Base-by-base conservation (phyloP, 306 rosid species). In the Hippophae tibetana region DNA sequence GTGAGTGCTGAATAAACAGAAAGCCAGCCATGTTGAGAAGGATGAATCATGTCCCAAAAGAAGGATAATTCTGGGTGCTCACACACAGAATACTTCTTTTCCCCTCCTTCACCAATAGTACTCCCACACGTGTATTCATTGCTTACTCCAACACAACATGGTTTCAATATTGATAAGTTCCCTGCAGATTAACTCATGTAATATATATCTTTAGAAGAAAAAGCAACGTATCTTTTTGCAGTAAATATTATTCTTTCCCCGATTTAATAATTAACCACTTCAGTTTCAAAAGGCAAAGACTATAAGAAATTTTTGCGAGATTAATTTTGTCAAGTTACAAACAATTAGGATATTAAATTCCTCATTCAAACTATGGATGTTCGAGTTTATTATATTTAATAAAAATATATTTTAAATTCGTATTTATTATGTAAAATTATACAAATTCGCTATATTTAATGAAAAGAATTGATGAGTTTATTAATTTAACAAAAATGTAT, bases 41-140 rank as follows among this genome's bases (percentile, higher is more conserved):
- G 78, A 54, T 73, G 73, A 43, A 51, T 45, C 43, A 1, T 40
- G 66, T 73, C 78, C 78, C 78, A 73, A 43, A 73, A 67, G 31
- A 67, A 48, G 10, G 77, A 72, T 13, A 6, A 6, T 7, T 57
- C 51, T 1, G 65, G 72, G 8, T 72, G 40, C 50, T 53, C 23
- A 14, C 77, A 66, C 14, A 61, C 13, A 42, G 12, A 48, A 44
- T 72, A 72, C 23, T 66, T 72, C 40, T 61, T 72, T 50, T 13
- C 53, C 26, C 77, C 77, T 14, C 31, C 61, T 61, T 41, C 12
- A 7, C 56, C 52, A 38, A 72, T 40, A 45, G 23, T 18, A 18
- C 72, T 66, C 48, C 74, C 74, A 48, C 78, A 74, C 9, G 54
- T 25, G 58, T 68, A 38, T 5, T 54, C 67, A 2, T 46, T 47